Evolutionary conservation across 2,329 filamentous ascomycete genomes (phyloP), one percentile per base, ranked within the genome.

Genomic region (Sporothrix protearum): DNA sequence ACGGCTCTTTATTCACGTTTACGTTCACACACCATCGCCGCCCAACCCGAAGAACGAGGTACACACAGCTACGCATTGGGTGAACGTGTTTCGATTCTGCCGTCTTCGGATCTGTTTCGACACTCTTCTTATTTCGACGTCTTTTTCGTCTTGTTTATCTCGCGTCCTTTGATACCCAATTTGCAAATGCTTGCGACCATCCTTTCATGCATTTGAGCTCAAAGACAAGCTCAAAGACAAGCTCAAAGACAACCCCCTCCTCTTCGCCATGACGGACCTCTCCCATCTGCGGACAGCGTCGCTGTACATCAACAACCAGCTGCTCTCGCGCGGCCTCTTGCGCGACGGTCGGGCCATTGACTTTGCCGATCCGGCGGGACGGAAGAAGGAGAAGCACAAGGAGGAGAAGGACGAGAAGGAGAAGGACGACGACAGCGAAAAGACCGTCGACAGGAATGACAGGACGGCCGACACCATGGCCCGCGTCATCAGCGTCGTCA

Each of bases 401-500:
- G 25, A 51, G 10, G 19, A 22, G 7, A 30, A 28, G n/a, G 30
- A 22, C 10, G 19, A 30, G 16, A 22, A 3, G 8, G 68, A 45
- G 19, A 53, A 64, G 6, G 47, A 16, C 9, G 68, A n/a, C n/a
- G n/a, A n/a, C n/a, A n/a, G n/a, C n/a, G n/a, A n/a, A n/a, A n/a
- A n/a, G n/a, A n/a, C n/a, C n/a, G n/a, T n/a, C n/a, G n/a, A n/a
- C n/a, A n/a, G n/a, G n/a, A n/a, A n/a, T n/a, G n/a, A 68, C 64
- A 45, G 76, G 53, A 75, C 85, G 55, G 77, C 72, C 61, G 77
- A 77, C 45, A 75, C 85, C 47, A 95, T 96, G 89, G 91, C 92
- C 25, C 88, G 89, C 75, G 90, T 98, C 76, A 97, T 99, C 82
- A 92, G 95, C 78, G 86, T 99, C 30, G 89, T 99, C 66, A 97